Percentiles rank a stretch among this genome's conserved stretches.
These are phyloP conservation scores for Neurospora sp. DNA, from an alignment of 495 filamentous ascomycete genomes.

Conservation along the genomic window DNA sequence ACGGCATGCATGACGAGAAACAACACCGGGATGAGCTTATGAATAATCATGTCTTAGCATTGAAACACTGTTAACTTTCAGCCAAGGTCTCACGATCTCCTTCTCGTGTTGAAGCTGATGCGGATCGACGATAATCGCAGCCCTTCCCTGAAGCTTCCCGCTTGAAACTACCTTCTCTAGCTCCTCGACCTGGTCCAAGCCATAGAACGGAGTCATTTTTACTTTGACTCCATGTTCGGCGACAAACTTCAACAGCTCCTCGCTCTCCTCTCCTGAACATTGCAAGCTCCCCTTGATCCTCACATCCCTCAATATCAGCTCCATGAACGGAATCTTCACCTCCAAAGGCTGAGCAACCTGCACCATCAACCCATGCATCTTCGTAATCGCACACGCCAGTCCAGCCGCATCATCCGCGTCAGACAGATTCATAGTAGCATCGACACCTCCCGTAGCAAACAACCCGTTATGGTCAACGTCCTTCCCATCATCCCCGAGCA, in stretches of 20 bases:
- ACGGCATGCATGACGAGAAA: neutral
- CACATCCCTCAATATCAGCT: conserved; percentile 47
- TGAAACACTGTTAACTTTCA: neutral
- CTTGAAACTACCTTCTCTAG: conserved; percentile 36
- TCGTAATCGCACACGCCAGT: conserved; percentile 40
- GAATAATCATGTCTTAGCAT: conserved; percentile 4
- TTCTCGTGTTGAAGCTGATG: conserved; percentile 19
- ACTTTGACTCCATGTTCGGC: conserved; percentile 40
- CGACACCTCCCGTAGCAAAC: conserved; percentile 28
- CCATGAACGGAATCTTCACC: conserved; percentile 40
- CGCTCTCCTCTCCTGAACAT: conserved; percentile 35
- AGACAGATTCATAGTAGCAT: conserved; percentile 36
- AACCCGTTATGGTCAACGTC: conserved; percentile 36
- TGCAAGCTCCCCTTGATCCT: conserved; percentile 39
- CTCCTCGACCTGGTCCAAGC: conserved; percentile 40
- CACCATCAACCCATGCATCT: conserved; percentile 43
- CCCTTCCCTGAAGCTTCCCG: conserved; percentile 46
- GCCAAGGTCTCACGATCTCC: conserved; percentile 1
- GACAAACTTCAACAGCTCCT: conserved; percentile 42
- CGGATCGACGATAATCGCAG: conserved; percentile 39
- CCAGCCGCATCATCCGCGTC: conserved; percentile 36
- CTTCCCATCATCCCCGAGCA: conserved; percentile 34
- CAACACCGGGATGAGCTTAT: neutral
- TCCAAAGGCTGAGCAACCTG: conserved; percentile 44
- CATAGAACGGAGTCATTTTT: conserved; percentile 42